phyloP scores from a whole-genome alignment of 495 filamentous ascomycete species.

The Amniculicola lignicola region DNA sequence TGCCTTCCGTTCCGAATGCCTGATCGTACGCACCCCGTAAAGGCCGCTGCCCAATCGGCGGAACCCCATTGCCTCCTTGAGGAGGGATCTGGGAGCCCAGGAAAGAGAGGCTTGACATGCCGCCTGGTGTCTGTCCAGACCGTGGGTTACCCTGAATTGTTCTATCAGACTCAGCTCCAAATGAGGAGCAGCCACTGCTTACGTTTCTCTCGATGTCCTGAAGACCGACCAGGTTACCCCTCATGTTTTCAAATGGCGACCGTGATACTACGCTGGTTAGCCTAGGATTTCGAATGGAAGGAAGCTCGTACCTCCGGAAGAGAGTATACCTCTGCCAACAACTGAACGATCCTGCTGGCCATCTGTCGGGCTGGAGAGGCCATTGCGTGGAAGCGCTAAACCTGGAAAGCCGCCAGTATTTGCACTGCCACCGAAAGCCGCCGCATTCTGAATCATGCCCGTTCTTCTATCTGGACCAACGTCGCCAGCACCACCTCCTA shows the following conservation, averaged over 20 bases:
- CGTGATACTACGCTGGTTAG: conserved; percentile 27
- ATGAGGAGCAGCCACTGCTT: conserved; percentile 4
- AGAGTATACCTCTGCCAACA: conserved; percentile 22
- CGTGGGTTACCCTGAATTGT: conserved; percentile 14
- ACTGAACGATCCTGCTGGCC: conserved; percentile 45
- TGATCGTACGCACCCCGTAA: conserved; percentile 35
- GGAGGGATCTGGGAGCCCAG: conserved; percentile 18
- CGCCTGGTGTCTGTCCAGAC: conserved; percentile 22
- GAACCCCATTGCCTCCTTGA: not conserved
- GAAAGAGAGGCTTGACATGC: conserved; percentile 16
- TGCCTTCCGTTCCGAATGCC: conserved; percentile 45
- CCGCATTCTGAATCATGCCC: conserved; percentile 61
- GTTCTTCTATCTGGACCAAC: conserved; percentile 64
- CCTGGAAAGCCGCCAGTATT: conserved; percentile 48
- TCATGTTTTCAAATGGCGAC: conserved; percentile 36
- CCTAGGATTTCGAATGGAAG: not conserved
- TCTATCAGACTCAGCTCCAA: not conserved
- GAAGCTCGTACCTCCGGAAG: conserved; percentile 6
- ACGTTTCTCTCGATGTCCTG: conserved; percentile 40
- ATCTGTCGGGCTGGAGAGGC: conserved; percentile 57
- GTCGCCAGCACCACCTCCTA: conserved; percentile 70
- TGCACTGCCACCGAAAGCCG: conserved; percentile 56
- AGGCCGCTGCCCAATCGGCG: conserved; percentile 25
- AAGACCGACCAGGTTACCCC: conserved; percentile 25
- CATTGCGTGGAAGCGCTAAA: conserved; percentile 46